Base-by-base conservation (phyloP, 208 protist genomes). In the Angomonas desouzai region DNA sequence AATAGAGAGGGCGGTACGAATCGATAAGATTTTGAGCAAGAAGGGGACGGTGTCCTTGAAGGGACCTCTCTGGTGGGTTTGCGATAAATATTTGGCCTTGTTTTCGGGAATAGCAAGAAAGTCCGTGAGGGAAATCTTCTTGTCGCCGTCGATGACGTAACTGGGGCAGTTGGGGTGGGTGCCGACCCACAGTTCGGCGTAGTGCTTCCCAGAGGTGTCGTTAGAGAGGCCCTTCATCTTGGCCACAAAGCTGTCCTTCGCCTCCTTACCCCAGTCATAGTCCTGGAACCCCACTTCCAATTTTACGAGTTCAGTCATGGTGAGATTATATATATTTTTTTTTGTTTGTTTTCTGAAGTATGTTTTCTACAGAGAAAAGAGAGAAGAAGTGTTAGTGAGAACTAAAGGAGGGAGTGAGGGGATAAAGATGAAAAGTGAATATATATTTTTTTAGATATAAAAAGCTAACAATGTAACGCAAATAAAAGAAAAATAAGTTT, bases 121-220 rank as follows among this genome's bases (percentile, higher is more conserved):
- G 25, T 82, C 82, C 22, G 38, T 53, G n/a, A 93, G 81, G 63
- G 81, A 68, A 60, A 84, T 32, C 16, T 76, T 78, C 22, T 64
- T 64, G 11, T 63, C 68, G 7, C 45, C 74, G 29, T 64, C 66
- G 6, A 48, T 22, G 22, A 72, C 38, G 22, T 64, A 57, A 6
- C 96, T 96, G 2, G 97, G 97, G 43, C 86, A 96, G 45, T 67
- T 96, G 0, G 85, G 78, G 69, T 99, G 98, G 28, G 97, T 98
- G 20, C 98, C 98, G 53, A 99, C 97, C 98, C 98, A 99, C 47
- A 99, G 70, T 80, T 99, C 98, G 18, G 97, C 96, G 72, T 86
- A 95, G 57, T 74, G 75, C 57, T 76, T 81, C 43, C 68, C 83
- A 1, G 78, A 85, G 3, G 64, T 68, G 58, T 88, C 75, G 25